Conservation (phyloP, 179 eudicot species). For the Patellifolia procumbens region DNA sequence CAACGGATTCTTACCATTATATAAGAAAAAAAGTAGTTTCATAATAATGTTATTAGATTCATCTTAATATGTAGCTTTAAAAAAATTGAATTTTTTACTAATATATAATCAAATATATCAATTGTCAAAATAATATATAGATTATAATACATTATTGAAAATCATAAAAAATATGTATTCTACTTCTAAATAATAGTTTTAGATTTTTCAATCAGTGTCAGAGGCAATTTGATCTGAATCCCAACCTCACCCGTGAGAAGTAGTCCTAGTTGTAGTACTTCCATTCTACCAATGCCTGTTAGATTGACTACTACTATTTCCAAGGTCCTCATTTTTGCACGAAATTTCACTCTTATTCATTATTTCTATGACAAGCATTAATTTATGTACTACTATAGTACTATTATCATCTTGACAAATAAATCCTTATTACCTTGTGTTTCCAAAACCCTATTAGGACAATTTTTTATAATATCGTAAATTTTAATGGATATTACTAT, state of each 20-base stretch:
- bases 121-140: too few relatives aligned
- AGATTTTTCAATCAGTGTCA: neutral
- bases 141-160: too few relatives aligned
- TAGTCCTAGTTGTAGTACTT: neutral
- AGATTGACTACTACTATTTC: slow-evolving; percentile 1
- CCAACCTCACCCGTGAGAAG: neutral
- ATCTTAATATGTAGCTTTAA: too few relatives aligned
- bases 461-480: too few relatives aligned
- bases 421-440: neutral
- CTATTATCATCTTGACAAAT: neutral
- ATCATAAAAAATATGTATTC: too few relatives aligned
- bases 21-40: too few relatives aligned
- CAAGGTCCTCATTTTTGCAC: neutral
- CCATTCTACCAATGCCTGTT: neutral
- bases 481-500: too few relatives aligned
- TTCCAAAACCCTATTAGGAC: neutral
- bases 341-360: neutral
- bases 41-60: too few relatives aligned
- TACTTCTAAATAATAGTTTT: too few relatives aligned
- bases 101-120: too few relatives aligned
- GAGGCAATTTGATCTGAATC: neutral
- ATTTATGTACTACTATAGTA: neutral
- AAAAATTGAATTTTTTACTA: too few relatives aligned
- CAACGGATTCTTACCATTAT: too few relatives aligned
- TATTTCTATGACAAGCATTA: neutral